Conservation (phyloP, 1,284 basidiomycete genomes). For the Megacollybia platyphylla region DNA sequence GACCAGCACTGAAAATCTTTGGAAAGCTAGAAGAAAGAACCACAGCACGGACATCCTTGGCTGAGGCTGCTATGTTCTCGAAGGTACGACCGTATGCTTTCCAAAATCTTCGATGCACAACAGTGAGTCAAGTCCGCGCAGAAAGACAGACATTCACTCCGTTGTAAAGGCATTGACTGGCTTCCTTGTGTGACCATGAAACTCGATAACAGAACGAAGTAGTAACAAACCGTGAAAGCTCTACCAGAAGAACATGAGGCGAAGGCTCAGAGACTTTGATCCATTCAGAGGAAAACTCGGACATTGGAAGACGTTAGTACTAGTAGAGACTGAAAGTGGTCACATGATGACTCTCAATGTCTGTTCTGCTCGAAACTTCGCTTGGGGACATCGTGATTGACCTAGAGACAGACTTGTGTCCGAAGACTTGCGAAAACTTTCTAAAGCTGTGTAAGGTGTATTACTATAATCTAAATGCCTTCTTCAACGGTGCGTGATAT, state of each 20-base stretch:
- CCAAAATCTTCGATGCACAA: constrained; percentile 49
- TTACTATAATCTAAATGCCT: constrained; percentile 92
- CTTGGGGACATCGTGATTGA: constrained; percentile 95
- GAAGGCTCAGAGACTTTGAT: constrained; percentile 40
- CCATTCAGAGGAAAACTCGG: constrained; percentile 13
- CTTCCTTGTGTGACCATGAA: constrained; percentile 21
- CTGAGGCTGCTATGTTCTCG: constrained; percentile 38
- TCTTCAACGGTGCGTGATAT: constrained; percentile 77
- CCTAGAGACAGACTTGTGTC: constrained; percentile 85
- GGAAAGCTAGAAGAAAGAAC: constrained; percentile 61
- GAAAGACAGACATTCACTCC: constrained; percentile 21
- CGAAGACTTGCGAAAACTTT: constrained; percentile 88
- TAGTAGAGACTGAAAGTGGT: too few relatives aligned
- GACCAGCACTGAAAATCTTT: constrained; percentile 70
- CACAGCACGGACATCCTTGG: constrained; percentile 49
- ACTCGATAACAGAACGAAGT: neutral
- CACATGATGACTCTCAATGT: constrained; percentile 41
- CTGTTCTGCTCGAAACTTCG: constrained; percentile 92
- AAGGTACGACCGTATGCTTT: constrained; percentile 52
- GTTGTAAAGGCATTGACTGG: constrained; percentile 71
- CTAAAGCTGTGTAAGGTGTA: constrained; percentile 95
- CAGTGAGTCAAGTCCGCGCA: neutral
- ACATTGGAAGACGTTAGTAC: neutral
- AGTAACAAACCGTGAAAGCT: constrained; percentile 33
- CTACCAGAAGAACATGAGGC: constrained; percentile 41